A percentile compares a stretch with the other conserved stretches of the same genome.
phyloP scores from a whole-genome alignment of 805 yeast genomes.

The Blastobotrys attinorum region DNA sequence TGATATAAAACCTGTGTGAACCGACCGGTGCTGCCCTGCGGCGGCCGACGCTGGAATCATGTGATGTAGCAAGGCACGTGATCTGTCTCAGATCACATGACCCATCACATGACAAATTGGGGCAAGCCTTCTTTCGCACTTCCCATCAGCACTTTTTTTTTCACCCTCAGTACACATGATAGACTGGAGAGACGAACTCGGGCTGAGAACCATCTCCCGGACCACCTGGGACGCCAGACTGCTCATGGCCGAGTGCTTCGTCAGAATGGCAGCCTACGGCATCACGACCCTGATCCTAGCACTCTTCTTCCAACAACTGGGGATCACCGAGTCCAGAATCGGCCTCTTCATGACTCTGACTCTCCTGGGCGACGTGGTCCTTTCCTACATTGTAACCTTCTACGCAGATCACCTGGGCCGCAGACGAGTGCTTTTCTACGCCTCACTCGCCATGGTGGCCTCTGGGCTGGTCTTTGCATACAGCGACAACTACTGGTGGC shows the following conservation, averaged over 20 bases:
- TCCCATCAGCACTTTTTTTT: too few species aligned
- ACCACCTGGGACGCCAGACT: slow-evolving; percentile 24
- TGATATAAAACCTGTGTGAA: too few species aligned
- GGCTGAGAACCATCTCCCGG: neutral
- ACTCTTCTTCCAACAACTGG: slow-evolving; percentile 36
- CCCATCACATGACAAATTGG: too few species aligned
- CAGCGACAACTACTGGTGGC: slow-evolving; percentile 28
- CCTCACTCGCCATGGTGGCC: slow-evolving; percentile 35
- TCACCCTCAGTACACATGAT: too few species aligned
- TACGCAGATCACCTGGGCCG: slow-evolving; percentile 44
- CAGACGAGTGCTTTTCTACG: slow-evolving; percentile 32
- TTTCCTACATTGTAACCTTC: slow-evolving; percentile 40
- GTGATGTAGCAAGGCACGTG: too few species aligned
- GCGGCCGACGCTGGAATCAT: too few species aligned
- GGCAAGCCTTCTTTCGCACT: too few species aligned
- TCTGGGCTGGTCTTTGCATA: slow-evolving; percentile 38
- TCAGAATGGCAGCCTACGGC: slow-evolving; percentile 33
- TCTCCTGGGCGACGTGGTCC: slow-evolving; percentile 43
- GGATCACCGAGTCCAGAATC: slow-evolving; percentile 35
- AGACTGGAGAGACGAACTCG: slow-evolving; percentile 2
- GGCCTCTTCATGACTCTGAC: slow-evolving; percentile 45
- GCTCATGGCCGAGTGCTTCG: slow-evolving; percentile 26
- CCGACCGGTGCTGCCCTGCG: too few species aligned
- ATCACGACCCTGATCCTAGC: slow-evolving; percentile 35
- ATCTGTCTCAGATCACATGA: too few species aligned